Evolutionary conservation across 257 asterid species (phyloP).

Genomic region (Lycium ferocissimum): DNA sequence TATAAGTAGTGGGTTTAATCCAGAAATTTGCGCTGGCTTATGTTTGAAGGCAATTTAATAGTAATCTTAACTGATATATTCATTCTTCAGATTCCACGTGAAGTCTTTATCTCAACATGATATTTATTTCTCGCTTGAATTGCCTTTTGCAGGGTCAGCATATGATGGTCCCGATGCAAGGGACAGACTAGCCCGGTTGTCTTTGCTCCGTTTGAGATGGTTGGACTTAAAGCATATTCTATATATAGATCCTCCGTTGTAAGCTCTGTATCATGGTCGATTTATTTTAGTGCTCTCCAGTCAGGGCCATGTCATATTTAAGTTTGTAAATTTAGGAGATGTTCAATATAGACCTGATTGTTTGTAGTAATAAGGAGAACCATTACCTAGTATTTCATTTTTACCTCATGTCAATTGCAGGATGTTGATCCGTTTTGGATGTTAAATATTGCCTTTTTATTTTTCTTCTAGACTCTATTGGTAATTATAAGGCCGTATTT

Average conservation of each 20-base stretch:
- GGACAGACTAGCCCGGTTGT: slow-evolving; percentile 49
- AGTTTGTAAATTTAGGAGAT: slow-evolving; percentile 45
- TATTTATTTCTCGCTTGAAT: slow-evolving; percentile 31
- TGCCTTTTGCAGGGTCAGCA: slow-evolving; percentile 56
- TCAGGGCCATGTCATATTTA: slow-evolving; percentile 36
- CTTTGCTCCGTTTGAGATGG: slow-evolving; percentile 30
- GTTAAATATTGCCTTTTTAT: neutral
- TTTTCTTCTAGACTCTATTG: neutral
- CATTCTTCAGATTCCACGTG: neutral
- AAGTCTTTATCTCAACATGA: neutral
- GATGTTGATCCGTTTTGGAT: neutral
- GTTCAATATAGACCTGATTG: slow-evolving; percentile 22
- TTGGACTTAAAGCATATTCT: slow-evolving; percentile 37
- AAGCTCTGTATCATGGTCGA: slow-evolving; percentile 40
- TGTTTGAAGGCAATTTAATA: neutral
- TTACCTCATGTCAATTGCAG: neutral
- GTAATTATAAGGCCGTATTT: no score
- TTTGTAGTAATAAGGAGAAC: slow-evolving; percentile 27
- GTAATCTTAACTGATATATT: neutral
- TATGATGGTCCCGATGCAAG: slow-evolving; percentile 65
- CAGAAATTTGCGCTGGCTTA: neutral
- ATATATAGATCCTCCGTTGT: slow-evolving; percentile 31
- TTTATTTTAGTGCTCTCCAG: slow-evolving; percentile 21
- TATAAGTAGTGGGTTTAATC: no score
- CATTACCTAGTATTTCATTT: slow-evolving; percentile 17